Evolutionary conservation across 345 rosid genomes (phyloP).

Genomic region (Pistacia integerrima): DNA sequence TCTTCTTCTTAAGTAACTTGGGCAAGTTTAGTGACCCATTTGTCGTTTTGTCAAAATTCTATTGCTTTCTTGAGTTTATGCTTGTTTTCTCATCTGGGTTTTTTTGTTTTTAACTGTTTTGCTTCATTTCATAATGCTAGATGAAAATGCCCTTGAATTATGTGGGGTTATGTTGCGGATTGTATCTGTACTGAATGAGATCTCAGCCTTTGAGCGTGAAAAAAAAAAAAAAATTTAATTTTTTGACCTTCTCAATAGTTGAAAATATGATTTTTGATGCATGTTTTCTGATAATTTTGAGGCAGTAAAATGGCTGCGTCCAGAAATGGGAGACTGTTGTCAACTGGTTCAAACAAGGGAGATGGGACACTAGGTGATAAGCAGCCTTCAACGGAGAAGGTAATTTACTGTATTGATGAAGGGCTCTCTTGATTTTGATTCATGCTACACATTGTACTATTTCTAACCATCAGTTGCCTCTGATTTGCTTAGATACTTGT

Average conservation of each 20-base stretch:
- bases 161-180: neutral
- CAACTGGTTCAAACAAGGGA: slow-evolving; percentile 19
- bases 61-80: neutral
- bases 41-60: neutral
- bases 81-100: slow-evolving; percentile 1
- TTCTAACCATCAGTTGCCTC: neutral
- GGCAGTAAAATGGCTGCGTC: slow-evolving; percentile 18
- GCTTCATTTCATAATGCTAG: neutral
- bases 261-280: neutral
- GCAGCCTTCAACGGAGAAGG: slow-evolving; percentile 26
- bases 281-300: neutral
- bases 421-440: slow-evolving; percentile 3
- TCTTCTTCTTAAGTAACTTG: neutral
- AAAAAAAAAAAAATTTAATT: neutral
- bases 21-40: neutral
- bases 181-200: neutral
- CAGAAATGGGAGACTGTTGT: slow-evolving; percentile 27
- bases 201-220: neutral
- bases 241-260: neutral
- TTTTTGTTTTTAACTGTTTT: neutral
- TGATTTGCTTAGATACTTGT: slow-evolving; percentile 35
- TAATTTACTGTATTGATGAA: slow-evolving; percentile 3
- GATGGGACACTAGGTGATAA: slow-evolving; percentile 15
- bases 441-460: neutral
- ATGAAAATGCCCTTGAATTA: neutral